Base-by-base conservation (phyloP, 257 asterid species). In the Ilex aquifolium region DNA sequence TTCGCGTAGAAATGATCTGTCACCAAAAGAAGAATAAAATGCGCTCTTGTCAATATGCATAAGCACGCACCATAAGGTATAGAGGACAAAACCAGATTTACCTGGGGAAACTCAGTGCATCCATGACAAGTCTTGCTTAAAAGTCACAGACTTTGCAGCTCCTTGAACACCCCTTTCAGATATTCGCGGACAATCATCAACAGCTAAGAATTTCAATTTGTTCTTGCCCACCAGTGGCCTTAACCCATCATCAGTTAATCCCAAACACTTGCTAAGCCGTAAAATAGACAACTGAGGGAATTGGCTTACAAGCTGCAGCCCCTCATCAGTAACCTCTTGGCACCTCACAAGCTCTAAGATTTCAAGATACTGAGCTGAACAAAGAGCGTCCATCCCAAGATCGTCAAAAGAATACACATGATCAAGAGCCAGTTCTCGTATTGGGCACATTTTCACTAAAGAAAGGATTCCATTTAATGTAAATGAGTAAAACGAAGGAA, bases 271-370 rank as follows among this genome's bases (percentile, higher is more conserved):
- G 57, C 83, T 75, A 30, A 91, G 77, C 69, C 74, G 80, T 64
- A 91, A 66, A 15, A 81, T 77, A 12, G 68, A n/a, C 73, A 91
- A 17, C 64, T 29, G 72, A 0, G 85, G 95, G 61, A 65, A 75
- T 31, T 76, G 83, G 39, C 60, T 71, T 3, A 83, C 86, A 4
- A 83, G 80, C 76, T 80, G 85, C 46, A 87, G 42, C 48, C 97
- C 97, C 51, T 83, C 93, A 21, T 90, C 97, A 0, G 91, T 85
- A 52, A 90, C 78, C 77, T 88, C 96, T 65, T 90, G 96, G 76
- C 97, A 90, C 61, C 91, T 75, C 4, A 69, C 76, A 13, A 90
- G 81, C 76, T 88, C 93, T 60, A 90, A 62, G 52, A 48, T 70
- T 54, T 79, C 74, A 72, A 90, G 96, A 76, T 59, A 36, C 66